Conservation (phyloP, 176 grass and related monocot genomes). For the Bothriochloa decipiens region DNA sequence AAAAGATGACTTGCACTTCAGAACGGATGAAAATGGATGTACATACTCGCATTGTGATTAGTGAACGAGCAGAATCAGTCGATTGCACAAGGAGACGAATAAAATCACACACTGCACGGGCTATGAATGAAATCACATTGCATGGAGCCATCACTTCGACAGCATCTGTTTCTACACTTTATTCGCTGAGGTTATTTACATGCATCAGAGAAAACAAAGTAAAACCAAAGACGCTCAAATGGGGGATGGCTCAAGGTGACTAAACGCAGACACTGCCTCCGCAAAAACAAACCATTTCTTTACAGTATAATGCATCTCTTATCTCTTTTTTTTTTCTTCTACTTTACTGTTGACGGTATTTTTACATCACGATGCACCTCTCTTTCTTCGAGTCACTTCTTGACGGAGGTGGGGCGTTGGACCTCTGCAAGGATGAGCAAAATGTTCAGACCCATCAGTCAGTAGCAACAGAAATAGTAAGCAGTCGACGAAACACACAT, state of each 20-base stretch:
- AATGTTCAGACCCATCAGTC: neutral
- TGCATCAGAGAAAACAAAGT: conserved; percentile 22
- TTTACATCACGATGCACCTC: conserved; percentile 81
- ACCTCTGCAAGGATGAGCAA: conserved; percentile 40
- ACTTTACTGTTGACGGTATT: conserved; percentile 30
- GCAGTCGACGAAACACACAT: neutral
- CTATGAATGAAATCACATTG: neutral
- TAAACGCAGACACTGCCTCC: conserved; percentile 28
- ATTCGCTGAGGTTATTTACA: conserved; percentile 49
- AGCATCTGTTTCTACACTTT: conserved; percentile 30
- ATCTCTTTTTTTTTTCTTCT: neutral
- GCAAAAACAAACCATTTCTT: conserved; percentile 44
- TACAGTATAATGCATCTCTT: conserved; percentile 57
- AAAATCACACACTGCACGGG: neutral
- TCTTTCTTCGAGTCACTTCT: conserved; percentile 81
- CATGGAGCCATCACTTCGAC: conserved; percentile 19
- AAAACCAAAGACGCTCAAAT: conserved; percentile 29
- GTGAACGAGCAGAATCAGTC: neutral
- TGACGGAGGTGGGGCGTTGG: conserved; percentile 42
- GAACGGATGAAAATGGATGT: too few species aligned
- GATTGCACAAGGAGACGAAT: neutral
- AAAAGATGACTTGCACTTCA: too few species aligned
- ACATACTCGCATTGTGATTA: too few species aligned
- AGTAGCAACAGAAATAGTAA: neutral
- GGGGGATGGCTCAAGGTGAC: conserved; percentile 28